phyloP scores from a whole-genome alignment of 768 basidiomycete species.

The Steccherinum ochraceum region DNA sequence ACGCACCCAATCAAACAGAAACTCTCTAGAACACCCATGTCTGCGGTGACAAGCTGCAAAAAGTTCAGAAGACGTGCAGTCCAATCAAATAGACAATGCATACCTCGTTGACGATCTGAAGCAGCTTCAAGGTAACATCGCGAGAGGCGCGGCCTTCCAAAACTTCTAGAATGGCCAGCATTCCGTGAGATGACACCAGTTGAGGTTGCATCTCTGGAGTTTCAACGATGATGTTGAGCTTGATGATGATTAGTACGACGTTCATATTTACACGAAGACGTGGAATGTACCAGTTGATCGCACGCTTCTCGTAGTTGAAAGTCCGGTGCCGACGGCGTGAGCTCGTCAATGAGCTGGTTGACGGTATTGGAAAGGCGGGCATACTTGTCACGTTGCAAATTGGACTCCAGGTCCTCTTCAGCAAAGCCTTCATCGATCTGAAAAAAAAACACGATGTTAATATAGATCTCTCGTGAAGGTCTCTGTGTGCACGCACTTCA shows the following conservation, averaged over 20 bases:
- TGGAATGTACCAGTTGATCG: conserved; percentile 68
- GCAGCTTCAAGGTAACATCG: conserved; percentile 77
- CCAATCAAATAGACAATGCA: conserved; percentile 9
- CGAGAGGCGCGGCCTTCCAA: conserved; percentile 82
- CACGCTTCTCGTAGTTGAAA: conserved; percentile 80
- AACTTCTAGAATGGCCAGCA: conserved; percentile 92
- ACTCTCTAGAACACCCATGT: conserved; percentile 85
- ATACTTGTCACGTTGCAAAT: conserved; percentile 88
- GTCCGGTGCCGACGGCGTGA: conserved; percentile 76
- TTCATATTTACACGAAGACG: conserved; percentile 1
- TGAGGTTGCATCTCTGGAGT: conserved; percentile 83
- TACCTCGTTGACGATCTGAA: conserved; percentile 89
- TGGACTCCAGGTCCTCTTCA: conserved; percentile 88
- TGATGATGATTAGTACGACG: conserved; percentile 2
- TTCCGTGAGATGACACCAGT: conserved; percentile 87
- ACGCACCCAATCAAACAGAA: conserved; percentile 86
- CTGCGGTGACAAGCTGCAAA: conserved; percentile 43
- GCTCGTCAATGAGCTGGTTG: conserved; percentile 80
- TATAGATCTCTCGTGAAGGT: background rate
- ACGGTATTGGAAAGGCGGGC: conserved; percentile 80
- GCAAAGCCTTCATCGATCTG: conserved; percentile 92
- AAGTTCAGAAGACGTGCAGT: background rate
- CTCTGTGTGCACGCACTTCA: conserved; percentile 42
- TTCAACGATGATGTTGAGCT: conserved; percentile 75
- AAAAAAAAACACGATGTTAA: conserved; percentile 4